Evolutionary conservation across 495 filamentous ascomycete genomes (phyloP).

Genomic region (Penicillium macrosclerotiorum): DNA sequence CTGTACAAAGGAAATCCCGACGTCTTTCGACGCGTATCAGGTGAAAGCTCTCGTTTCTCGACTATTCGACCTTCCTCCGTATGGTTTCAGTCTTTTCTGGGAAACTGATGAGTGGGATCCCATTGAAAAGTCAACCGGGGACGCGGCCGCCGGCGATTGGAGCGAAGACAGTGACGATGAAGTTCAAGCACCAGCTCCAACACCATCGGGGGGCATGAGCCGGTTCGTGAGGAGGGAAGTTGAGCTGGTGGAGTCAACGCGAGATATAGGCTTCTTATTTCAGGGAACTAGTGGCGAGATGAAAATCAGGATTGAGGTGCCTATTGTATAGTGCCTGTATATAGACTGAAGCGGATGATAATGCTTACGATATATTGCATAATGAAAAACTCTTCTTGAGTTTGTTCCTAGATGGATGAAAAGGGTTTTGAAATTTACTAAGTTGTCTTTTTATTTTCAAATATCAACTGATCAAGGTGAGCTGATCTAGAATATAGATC

Average conservation of each 20-base stretch:
- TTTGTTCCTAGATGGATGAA: conserved; percentile 3
- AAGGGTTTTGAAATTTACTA: conserved; percentile 1
- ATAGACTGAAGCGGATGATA: not conserved
- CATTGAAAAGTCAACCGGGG: conserved; percentile 51
- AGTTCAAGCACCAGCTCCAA: conserved; percentile 5
- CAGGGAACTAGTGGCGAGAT: conserved; percentile 61
- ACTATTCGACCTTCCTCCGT: conserved; percentile 62
- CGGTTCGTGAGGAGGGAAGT: conserved; percentile 71
- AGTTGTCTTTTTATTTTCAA: conserved; percentile 6
- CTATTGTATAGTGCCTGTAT: conserved; percentile 7
- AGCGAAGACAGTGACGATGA: conserved; percentile 55
- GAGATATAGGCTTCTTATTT: conserved; percentile 78
- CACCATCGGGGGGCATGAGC: conserved; percentile 17
- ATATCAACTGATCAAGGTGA: conserved; percentile 13
- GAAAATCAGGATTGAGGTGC: conserved; percentile 63
- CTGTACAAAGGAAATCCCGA: conserved; percentile 61
- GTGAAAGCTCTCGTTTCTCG: conserved; percentile 75
- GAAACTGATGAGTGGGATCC: conserved; percentile 86
- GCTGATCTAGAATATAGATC: conserved; percentile 8
- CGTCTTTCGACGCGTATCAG: conserved; percentile 72
- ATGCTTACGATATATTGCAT: not conserved
- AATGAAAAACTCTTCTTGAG: too few relatives aligned
- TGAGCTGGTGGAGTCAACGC: conserved; percentile 76
- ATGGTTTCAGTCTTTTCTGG: conserved; percentile 66
- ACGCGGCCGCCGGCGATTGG: conserved; percentile 55